Conservation (phyloP, 306 rosid genomes). For the Dryas drummondii region DNA sequence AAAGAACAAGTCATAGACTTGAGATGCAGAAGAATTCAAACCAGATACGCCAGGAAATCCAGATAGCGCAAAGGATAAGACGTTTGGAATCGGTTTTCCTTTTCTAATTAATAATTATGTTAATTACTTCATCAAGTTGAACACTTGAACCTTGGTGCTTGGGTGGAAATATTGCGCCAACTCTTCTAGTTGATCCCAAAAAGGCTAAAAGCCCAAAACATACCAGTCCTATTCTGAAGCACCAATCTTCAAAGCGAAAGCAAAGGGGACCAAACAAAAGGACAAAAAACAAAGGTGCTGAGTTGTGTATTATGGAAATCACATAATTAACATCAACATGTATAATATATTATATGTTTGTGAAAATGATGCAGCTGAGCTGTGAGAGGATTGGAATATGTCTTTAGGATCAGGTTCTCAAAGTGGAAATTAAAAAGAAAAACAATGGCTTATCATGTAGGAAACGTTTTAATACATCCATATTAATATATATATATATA, state of each 20-base stretch:
- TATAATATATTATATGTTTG: not conserved
- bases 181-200: not conserved
- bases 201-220: not conserved
- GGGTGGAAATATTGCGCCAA: not conserved
- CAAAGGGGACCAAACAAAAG: not conserved
- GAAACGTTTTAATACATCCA: too few relatives aligned
- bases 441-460: too few relatives aligned
- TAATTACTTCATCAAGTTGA: not conserved
- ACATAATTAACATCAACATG: not conserved
- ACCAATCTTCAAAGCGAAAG: conserved; percentile 18
- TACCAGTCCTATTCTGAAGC: not conserved
- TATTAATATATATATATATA: too few relatives aligned
- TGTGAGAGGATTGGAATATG: not conserved
- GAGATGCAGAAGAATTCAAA: conserved; percentile 10
- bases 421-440: not conserved
- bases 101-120: not conserved
- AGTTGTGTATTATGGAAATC: not conserved
- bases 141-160: not conserved
- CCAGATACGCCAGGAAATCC: not conserved
- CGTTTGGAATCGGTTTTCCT: not conserved
- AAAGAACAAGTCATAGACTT: not conserved
- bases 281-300: not conserved
- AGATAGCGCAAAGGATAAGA: not conserved
- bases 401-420: not conserved
- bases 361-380: not conserved